Conservation (phyloP, 345 rosid genomes). For the Boechera divaricarpa region DNA sequence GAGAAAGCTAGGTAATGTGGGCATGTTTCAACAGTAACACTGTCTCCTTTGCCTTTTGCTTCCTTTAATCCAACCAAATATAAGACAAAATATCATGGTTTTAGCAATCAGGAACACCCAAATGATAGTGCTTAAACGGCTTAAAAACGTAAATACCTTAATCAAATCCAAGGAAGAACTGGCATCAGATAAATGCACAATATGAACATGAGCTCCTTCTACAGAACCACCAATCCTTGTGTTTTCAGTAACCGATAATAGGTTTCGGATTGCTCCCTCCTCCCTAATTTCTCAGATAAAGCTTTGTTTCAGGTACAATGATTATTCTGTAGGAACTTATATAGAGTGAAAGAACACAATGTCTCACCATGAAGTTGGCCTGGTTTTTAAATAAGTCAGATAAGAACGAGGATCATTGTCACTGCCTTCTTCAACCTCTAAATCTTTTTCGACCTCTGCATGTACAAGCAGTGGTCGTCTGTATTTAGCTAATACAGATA, state of each 20-base stretch:
- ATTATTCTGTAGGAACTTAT: background rate
- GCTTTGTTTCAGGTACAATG: conserved; percentile 16
- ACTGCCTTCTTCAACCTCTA: conserved; percentile 48
- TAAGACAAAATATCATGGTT: background rate
- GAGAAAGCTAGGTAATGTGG: conserved; percentile 96
- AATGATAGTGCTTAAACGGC: background rate
- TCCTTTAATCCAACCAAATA: conserved; percentile 48
- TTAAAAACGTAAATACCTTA: conserved; percentile 53
- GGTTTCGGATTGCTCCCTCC: conserved; percentile 81
- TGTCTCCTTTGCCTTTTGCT: conserved; percentile 80
- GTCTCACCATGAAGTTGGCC: conserved; percentile 81
- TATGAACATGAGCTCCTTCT: conserved; percentile 94
- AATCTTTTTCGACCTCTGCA: conserved; percentile 69
- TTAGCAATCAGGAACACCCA: background rate
- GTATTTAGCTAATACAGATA: conserved; percentile 78
- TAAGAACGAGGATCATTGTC: conserved; percentile 66
- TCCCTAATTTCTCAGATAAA: conserved; percentile 60
- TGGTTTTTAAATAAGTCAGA: conserved; percentile 79
- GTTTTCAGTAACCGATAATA: conserved; percentile 67
- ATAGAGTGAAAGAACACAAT: background rate
- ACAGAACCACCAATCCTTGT: conserved; percentile 76
- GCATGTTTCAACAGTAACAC: conserved; percentile 89
- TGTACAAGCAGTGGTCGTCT: conserved; percentile 91
- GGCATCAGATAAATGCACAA: conserved; percentile 93
- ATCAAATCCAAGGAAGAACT: conserved; percentile 74